phyloP scores from a whole-genome alignment of 2,329 filamentous ascomycete species.

The Sporothrix euskadiensis region DNA sequence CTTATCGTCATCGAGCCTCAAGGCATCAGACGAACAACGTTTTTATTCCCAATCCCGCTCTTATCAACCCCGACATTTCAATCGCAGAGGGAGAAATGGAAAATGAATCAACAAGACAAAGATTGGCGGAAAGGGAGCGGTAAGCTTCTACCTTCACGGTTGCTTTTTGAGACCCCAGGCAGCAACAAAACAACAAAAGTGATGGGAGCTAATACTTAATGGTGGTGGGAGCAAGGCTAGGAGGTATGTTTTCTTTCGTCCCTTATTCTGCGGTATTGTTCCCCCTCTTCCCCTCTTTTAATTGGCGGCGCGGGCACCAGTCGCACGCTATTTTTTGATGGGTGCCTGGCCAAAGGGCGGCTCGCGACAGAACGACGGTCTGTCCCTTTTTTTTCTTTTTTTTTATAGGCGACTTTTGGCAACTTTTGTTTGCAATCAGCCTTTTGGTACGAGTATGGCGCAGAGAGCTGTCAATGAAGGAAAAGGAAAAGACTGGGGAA shows the following conservation, averaged over 20 bases:
- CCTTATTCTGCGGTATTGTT: neutral
- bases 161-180: neutral
- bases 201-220: neutral
- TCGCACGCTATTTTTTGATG: slow-evolving; percentile 12
- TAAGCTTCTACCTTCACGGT: neutral
- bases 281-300: neutral
- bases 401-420: neutral
- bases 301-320: neutral
- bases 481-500: neutral
- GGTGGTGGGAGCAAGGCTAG: neutral
- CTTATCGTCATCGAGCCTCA: neutral
- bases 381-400: neutral
- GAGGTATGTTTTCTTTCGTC: neutral
- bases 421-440: neutral
- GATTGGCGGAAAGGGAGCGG: neutral
- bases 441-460: neutral
- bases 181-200: slow-evolving; percentile 15
- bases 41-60: neutral
- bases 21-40: neutral
- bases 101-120: neutral
- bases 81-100: neutral
- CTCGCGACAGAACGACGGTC: slow-evolving; percentile 1
- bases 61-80: neutral
- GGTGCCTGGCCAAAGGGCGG: slow-evolving; percentile 20
- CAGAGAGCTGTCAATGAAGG: neutral